These are phyloP conservation scores for Wallacemonas collosoma DNA, from an alignment of 208 protist genomes.

Conservation along the genomic window DNA sequence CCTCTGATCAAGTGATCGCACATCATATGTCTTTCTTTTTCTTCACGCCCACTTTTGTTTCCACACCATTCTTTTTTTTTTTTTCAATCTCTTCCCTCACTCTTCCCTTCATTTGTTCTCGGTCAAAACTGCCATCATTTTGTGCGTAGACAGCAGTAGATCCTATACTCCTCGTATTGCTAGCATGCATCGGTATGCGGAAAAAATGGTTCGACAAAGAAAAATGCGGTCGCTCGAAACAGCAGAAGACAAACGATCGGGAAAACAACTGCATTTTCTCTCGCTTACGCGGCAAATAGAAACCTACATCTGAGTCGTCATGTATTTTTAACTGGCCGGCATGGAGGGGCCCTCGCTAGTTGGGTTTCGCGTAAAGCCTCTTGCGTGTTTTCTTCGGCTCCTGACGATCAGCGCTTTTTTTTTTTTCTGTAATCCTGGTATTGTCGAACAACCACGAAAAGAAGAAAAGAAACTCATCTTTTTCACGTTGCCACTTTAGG, in stretches of 20 bases:
- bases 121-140: slow-evolving; percentile 1
- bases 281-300: neutral
- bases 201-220: neutral
- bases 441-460: no score
- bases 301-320: neutral
- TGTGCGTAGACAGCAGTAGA: neutral
- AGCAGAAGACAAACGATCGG: neutral
- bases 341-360: neutral
- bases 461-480: no score
- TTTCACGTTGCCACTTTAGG: no score
- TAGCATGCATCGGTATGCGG: neutral
- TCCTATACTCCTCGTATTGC: neutral
- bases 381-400: no score
- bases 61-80: slow-evolving; percentile 20
- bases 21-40: slow-evolving; percentile 6
- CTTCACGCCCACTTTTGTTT: slow-evolving; percentile 15
- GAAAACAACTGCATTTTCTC: neutral
- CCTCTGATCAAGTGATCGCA: slow-evolving; percentile 1
- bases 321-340: neutral
- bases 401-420: no score
- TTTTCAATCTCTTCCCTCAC: slow-evolving; percentile 27
- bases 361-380: no score
- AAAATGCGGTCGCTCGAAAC: neutral
- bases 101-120: slow-evolving; percentile 20
- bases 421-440: no score